phyloP scores from a whole-genome alignment of 441 rosid genomes.

The Aquilaria agallochum region DNA sequence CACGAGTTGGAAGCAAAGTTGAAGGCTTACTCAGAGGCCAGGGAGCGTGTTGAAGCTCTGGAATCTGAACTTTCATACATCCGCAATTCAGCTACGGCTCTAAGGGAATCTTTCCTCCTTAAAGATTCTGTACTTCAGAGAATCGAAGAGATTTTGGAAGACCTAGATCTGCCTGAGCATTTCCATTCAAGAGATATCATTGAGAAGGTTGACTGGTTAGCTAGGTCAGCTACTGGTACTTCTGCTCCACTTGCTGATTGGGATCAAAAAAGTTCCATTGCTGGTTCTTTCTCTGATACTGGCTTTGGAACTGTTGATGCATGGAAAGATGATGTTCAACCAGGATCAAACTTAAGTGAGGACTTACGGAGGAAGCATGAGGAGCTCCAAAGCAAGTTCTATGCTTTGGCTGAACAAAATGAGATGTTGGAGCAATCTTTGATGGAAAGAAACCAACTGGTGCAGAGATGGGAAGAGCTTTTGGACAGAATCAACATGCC shows the following conservation, averaged over 20 bases:
- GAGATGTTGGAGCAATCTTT: constrained; percentile 99
- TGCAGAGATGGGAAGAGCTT: constrained; percentile 96
- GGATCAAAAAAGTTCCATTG: constrained; percentile 83
- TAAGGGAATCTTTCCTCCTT: constrained; percentile 97
- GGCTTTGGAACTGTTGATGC: constrained; percentile 68
- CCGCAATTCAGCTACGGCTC: constrained; percentile 96
- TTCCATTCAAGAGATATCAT: constrained; percentile 89
- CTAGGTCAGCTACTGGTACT: constrained; percentile 68
- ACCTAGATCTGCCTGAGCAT: constrained; percentile 91
- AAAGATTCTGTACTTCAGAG: constrained; percentile 98
- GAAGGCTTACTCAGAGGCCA: constrained; percentile 83
- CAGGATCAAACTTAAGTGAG: constrained; percentile 57
- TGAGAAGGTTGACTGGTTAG: constrained; percentile 98
- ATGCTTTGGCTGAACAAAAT: constrained; percentile 97
- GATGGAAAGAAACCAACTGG: constrained; percentile 83
- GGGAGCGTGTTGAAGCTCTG: constrained; percentile 95
- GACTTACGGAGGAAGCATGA: constrained; percentile 88
- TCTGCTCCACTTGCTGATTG: constrained; percentile 61
- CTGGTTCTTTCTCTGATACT: constrained; percentile 63
- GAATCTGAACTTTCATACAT: constrained; percentile 99
- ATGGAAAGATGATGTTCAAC: constrained; percentile 84
- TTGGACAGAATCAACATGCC: constrained; percentile 75
- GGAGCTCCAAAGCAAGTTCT: constrained; percentile 92
- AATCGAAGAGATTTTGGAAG: constrained; percentile 96
- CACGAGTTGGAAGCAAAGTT: constrained; percentile 77